These are phyloP conservation scores for Spiraea crenata DNA, from an alignment of 331 rosid species.

Conservation along the genomic window DNA sequence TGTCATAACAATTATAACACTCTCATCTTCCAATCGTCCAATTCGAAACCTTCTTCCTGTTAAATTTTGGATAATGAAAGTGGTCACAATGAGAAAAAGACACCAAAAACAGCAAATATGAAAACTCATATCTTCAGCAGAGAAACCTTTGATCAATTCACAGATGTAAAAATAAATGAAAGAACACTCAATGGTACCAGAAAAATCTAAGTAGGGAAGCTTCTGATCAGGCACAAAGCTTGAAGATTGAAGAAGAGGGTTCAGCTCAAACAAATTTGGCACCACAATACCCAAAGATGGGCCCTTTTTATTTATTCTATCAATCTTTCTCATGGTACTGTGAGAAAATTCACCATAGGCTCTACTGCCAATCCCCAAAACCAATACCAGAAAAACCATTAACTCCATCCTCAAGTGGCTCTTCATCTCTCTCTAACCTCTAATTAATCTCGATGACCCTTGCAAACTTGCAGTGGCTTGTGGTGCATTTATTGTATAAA, in stretches of 20 bases:
- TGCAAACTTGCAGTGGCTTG: background rate
- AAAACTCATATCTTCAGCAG: background rate
- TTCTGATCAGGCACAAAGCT: constrained; percentile 38
- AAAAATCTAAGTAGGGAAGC: constrained; percentile 49
- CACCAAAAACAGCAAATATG: background rate
- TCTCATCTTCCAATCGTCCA: constrained; percentile 46
- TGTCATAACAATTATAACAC: constrained; percentile 54
- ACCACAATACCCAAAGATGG: constrained; percentile 73
- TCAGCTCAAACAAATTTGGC: constrained; percentile 64
- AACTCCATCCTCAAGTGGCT: constrained; percentile 31
- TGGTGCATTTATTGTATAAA: background rate
- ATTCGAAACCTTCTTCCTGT: constrained; percentile 69
- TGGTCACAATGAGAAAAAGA: background rate
- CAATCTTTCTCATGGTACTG: constrained; percentile 34
- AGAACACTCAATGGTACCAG: constrained; percentile 34
- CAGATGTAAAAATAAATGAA: background rate
- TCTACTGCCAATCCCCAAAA: constrained; percentile 28
- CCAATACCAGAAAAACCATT: constrained; percentile 27
- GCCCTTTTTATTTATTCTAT: constrained; percentile 38
- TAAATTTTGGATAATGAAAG: background rate
- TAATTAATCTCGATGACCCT: background rate
- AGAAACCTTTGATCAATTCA: background rate
- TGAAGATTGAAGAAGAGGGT: constrained; percentile 69
- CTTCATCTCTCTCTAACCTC: constrained; percentile 12
- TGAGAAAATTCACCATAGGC: constrained; percentile 38